phyloP scores from a whole-genome alignment of 1,284 basidiomycete species.

The Ceratobasidium sp. region DNA sequence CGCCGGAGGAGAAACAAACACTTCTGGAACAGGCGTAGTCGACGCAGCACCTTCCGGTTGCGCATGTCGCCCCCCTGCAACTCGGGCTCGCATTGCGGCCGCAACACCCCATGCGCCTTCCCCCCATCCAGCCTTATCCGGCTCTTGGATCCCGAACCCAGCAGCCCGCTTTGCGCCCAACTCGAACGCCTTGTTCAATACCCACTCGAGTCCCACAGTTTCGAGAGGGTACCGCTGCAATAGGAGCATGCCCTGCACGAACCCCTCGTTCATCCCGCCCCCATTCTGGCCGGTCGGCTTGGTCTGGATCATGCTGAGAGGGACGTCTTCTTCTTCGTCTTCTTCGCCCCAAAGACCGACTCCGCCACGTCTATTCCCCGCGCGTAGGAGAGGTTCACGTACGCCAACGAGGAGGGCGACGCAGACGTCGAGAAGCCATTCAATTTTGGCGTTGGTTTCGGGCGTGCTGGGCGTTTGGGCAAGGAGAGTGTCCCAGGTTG shows the following conservation, averaged over 20 bases:
- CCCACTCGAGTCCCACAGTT: conserved; percentile 46
- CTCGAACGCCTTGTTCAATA: conserved; percentile 46
- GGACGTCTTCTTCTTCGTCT: conserved; percentile 53
- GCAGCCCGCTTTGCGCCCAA: conserved; percentile 41
- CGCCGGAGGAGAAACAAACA: conserved; percentile 23
- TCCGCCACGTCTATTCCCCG: conserved; percentile 45
- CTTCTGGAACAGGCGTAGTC: conserved; percentile 20
- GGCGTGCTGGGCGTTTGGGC: conserved; percentile 57
- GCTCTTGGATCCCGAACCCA: conserved; percentile 28
- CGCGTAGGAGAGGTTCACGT: conserved; percentile 41
- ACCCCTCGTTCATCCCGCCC: conserved; percentile 48
- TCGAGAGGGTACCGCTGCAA: conserved; percentile 49
- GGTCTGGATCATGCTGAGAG: conserved; percentile 34
- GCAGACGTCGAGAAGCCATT: conserved; percentile 42
- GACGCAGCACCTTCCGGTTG: conserved; percentile 26
- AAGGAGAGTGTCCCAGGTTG: conserved; percentile 78
- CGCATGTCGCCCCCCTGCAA: conserved; percentile 23
- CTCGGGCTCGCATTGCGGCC: conserved; percentile 29
- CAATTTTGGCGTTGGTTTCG: conserved; percentile 46
- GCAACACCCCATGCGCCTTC: conserved; percentile 22
- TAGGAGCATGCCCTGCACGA: conserved; percentile 50
- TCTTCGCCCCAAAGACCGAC: conserved; percentile 51
- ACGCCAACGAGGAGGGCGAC: conserved; percentile 43
- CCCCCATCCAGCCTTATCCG: conserved; percentile 18
- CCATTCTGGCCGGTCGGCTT: conserved; percentile 15